Evolutionary conservation across 2,329 filamentous ascomycete species (phyloP).

Genomic region (Immersiporthe knoxdaviesiana): DNA sequence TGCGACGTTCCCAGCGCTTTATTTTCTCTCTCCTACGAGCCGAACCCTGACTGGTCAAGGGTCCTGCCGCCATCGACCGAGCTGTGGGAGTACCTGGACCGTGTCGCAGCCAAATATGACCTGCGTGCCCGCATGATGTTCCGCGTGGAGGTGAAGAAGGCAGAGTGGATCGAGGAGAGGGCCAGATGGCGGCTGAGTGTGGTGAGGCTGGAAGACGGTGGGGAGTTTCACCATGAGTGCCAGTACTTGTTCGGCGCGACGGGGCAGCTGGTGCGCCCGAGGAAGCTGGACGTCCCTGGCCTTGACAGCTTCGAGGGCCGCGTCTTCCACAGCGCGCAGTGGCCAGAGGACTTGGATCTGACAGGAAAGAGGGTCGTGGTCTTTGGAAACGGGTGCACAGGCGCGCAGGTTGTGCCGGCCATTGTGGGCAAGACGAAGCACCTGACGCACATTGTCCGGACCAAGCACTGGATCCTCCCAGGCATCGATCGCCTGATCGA

Average conservation of each 20-base stretch:
- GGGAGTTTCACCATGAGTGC: constrained; percentile 41
- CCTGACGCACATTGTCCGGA: constrained; percentile 47
- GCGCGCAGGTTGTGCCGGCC: constrained; percentile 41
- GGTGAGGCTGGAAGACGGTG: constrained; percentile 33
- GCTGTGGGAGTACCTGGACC: constrained; percentile 59
- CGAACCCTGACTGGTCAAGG: constrained; percentile 63
- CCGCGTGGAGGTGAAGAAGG: constrained; percentile 41
- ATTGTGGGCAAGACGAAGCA: constrained; percentile 39
- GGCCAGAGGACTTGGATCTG: constrained; percentile 35
- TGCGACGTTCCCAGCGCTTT: constrained; percentile 63
- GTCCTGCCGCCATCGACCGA: constrained; percentile 60
- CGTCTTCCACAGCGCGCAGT: constrained; percentile 40
- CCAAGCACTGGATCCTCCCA: constrained; percentile 51
- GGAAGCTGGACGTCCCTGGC: constrained; percentile 39
- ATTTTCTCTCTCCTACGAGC: constrained; percentile 64
- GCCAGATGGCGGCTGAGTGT: constrained; percentile 42
- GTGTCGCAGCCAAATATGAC: constrained; percentile 52
- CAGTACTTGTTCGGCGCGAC: constrained; percentile 45
- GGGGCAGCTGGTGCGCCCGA: constrained; percentile 41
- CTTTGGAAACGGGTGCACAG: constrained; percentile 43
- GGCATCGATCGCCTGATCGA: constrained; percentile 67
- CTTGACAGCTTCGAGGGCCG: constrained; percentile 37
- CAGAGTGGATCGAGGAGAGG: constrained; percentile 44
- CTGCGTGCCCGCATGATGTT: constrained; percentile 45
- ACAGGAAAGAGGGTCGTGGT: constrained; percentile 39